Conservation (phyloP, 495 filamentous ascomycete genomes). For the Gamarada debralockiae region DNA sequence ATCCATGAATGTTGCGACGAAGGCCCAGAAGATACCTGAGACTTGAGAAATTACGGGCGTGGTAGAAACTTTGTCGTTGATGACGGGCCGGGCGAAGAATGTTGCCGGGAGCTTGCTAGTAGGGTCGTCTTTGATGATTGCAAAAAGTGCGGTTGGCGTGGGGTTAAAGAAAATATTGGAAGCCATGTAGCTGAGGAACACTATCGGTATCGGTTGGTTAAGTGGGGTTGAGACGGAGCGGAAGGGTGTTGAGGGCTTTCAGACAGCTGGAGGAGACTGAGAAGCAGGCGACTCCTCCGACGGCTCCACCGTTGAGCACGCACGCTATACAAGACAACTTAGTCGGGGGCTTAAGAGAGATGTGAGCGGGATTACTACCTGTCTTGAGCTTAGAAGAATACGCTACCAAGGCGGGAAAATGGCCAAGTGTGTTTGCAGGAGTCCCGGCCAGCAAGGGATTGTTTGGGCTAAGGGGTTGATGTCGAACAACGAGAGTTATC, state of each 20-base stretch:
- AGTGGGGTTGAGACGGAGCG: conserved; percentile 18
- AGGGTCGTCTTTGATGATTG: conserved; percentile 23
- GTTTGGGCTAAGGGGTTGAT: too few relatives aligned
- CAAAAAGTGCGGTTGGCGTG: conserved; percentile 24
- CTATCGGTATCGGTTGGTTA: conserved; percentile 21
- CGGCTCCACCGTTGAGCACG: too few relatives aligned
- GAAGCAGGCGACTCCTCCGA: conserved; percentile 29
- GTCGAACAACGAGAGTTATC: too few relatives aligned
- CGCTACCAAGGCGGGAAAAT: too few relatives aligned
- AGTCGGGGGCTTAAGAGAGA: too few relatives aligned
- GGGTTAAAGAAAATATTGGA: conserved; percentile 30
- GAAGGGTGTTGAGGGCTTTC: conserved; percentile 10
- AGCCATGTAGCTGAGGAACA: conserved; percentile 18
- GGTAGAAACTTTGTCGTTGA: not conserved
- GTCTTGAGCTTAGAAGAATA: too few relatives aligned
- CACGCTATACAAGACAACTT: too few relatives aligned
- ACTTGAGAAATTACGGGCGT: not conserved
- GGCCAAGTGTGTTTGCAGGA: too few relatives aligned
- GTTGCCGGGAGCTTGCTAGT: not conserved
- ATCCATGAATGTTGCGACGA: not conserved
- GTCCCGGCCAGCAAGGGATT: too few relatives aligned
- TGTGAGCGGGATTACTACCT: too few relatives aligned
- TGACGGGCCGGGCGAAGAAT: not conserved
- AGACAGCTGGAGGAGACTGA: conserved; percentile 18
- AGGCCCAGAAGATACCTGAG: not conserved